phyloP scores from a whole-genome alignment of 2,329 filamentous ascomycete genomes.

The Xylaria sp. region DNA sequence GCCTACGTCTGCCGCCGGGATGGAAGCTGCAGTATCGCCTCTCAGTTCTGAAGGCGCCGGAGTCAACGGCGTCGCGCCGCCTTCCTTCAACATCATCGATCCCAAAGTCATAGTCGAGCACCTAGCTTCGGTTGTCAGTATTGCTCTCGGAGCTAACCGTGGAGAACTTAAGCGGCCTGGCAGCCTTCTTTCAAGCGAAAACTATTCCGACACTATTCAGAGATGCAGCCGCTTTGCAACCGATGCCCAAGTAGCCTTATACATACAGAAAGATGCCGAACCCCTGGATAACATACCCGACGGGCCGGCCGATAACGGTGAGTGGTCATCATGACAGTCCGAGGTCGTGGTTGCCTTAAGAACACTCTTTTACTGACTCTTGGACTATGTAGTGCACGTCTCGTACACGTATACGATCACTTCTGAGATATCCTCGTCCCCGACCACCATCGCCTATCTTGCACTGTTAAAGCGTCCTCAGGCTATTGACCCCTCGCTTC shows the following conservation, averaged over 20 bases:
- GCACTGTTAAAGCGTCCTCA: slow-evolving; percentile 90
- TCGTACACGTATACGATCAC: slow-evolving; percentile 82
- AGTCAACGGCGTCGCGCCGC: slow-evolving; percentile 59
- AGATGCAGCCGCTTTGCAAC: slow-evolving; percentile 89
- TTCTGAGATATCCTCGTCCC: slow-evolving; percentile 81
- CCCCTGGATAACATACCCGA: slow-evolving; percentile 64
- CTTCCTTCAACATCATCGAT: slow-evolving; percentile 69
- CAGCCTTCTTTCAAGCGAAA: slow-evolving; percentile 81
- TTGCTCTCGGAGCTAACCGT: slow-evolving; percentile 78
- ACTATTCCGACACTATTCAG: slow-evolving; percentile 82
- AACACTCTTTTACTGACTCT: slow-evolving; percentile 44
- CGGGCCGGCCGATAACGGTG: slow-evolving; percentile 59
- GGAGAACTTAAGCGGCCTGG: slow-evolving; percentile 83
- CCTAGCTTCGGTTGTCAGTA: slow-evolving; percentile 74
- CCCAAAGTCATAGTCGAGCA: slow-evolving; percentile 78
- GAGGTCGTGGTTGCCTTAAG: background rate
- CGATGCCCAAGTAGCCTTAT: slow-evolving; percentile 87
- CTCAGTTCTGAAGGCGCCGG: slow-evolving; percentile 55
- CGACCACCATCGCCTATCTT: slow-evolving; percentile 85
- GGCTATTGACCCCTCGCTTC: slow-evolving; percentile 84
- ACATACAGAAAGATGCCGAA: slow-evolving; percentile 85
- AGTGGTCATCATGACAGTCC: slow-evolving; percentile 43
- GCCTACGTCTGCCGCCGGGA: slow-evolving; percentile 50
- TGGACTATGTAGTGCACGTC: slow-evolving; percentile 52
- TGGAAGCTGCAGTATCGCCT: slow-evolving; percentile 64